Evolutionary conservation across 2,329 filamentous ascomycete genomes (phyloP), one percentile per base, ranked within the genome.

Genomic region (Macroventuria anomochaeta): DNA sequence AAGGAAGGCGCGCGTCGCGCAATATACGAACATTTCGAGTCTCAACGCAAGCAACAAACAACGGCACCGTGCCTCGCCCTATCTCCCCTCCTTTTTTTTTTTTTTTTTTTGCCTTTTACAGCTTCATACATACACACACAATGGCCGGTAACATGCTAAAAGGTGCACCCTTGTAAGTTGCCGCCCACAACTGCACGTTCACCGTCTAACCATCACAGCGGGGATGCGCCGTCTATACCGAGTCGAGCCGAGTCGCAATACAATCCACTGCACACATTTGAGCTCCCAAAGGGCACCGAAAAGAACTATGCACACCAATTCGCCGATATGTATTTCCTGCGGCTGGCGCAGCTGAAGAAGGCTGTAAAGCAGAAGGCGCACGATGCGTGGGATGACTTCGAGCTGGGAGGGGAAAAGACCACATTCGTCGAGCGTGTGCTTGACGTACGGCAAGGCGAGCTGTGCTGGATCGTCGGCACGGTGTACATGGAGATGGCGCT

Each of bases 401-500:
- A 80, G 70, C 87, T 97, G 62, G 90, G 85, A 6, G 90, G 86
- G 31, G 91, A 96, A 72, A 80, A 80, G 51, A 91, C 91, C 10
- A 84, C 83, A 63, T 85, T 83, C 61, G 92, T 96, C 13, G 90
- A 97, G 26, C 83, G 95, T 63, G 95, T 99, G 55, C 83, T 99
- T 25, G 93, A 99, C 76, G 95, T 99, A 44, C 87, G 93, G 56
- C 95, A 97, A 78, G 95, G 95, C 59, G 88, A 97, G 77, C 80
- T 97, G 29, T 97, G 93, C 78, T 99, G 93, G 92, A 89, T 99
- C 13, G 83, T 88, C 0, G 95, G 96, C 13, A 99, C 95, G 0
- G 86, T 97, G 26, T 99, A 96, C 74, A 96, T 97, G 89, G 91
- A 97, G 60, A 93, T 99, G 91, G 85, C 90, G 2, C 76, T 97